Evolutionary conservation across 2,329 filamentous ascomycete genomes (phyloP), one percentile per base, ranked within the genome.

Genomic region (Thelonectria blattea): DNA sequence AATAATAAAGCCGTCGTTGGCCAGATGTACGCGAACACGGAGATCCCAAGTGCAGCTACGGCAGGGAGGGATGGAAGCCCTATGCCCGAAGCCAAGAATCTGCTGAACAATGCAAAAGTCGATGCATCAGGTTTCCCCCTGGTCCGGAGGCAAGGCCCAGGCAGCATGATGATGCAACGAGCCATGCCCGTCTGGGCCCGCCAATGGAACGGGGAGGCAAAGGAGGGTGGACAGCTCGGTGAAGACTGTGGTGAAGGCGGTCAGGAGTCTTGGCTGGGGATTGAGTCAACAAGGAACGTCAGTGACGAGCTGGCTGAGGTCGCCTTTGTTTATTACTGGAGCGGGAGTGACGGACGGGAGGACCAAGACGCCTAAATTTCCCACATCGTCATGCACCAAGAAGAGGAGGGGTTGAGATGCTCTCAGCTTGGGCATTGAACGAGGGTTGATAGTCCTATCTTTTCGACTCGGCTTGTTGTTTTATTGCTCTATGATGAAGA

Each of bases 331-430:
- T 48, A 24, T 14, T 20, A 17, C 51, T 46, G 41, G 12, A 39
- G 48, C 58, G 58, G 58, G 58, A 60, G 49, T 56, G 47, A 52
- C 58, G 47, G 47, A 52, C 58, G 47, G 47, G 53, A 42, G 30
- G 20, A 41, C 34, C 47, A 41, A 37, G 56, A 39, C 57, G 52
- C 46, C 32, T 37, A 47, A 50, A 50, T 45, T 37, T 18, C 41
- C n/a, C 51, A n/a, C 39, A n/a, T 39, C 39, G 32, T 45, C 47
- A 49, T 37, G 18, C 46, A 47, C 32, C 42, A 50, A 9, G 27
- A 34, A 2, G 46, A 34, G 46, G 46, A n/a, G 15, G 27, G 4
- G 30, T 24, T 24, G 22, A 24, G n/a, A n/a, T n/a, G n/a, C n/a
- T n/a, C n/a, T n/a, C n/a, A n/a, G n/a, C n/a, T n/a, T n/a, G n/a